Percentiles rank a stretch among this genome's conserved stretches.
Conservation (phyloP, 73 alveolate species). For the Paramecium primaurelia region DNA sequence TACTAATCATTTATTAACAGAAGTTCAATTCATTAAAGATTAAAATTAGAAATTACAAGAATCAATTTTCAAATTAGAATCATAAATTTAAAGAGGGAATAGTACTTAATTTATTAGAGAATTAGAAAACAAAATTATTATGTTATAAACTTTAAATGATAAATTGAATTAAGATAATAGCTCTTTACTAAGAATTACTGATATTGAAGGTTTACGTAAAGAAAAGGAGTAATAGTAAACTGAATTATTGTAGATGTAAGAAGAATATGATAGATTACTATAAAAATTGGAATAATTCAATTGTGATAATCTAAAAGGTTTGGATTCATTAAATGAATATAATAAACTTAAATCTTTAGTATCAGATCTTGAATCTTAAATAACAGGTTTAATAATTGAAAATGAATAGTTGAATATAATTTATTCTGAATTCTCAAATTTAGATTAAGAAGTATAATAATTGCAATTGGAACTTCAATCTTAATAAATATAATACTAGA, state of each 20-base stretch:
- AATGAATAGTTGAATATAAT: neutral
- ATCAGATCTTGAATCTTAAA: neutral
- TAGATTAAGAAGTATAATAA: neutral
- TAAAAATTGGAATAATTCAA: neutral
- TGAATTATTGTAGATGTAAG: neutral
- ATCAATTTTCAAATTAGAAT: neutral
- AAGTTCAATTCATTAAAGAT: neutral
- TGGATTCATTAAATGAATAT: neutral
- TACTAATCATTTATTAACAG: neutral
- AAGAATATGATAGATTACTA: neutral
- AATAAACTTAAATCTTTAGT: neutral
- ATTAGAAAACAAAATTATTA: neutral
- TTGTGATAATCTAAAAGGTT: neutral
- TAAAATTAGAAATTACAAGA: neutral
- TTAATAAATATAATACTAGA: neutral
- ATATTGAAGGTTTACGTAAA: neutral
- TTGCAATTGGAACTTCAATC: neutral
- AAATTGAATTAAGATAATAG: neutral
- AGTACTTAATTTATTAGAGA: neutral
- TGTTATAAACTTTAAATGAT: neutral
- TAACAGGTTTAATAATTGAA: neutral
- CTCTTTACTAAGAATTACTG: neutral
- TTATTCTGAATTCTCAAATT: neutral
- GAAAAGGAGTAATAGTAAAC: neutral
- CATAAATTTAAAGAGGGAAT: slow-evolving; percentile 15